phyloP scores from a whole-genome alignment of 768 basidiomycete genomes.

The Xerocomellus chrysenteron region DNA sequence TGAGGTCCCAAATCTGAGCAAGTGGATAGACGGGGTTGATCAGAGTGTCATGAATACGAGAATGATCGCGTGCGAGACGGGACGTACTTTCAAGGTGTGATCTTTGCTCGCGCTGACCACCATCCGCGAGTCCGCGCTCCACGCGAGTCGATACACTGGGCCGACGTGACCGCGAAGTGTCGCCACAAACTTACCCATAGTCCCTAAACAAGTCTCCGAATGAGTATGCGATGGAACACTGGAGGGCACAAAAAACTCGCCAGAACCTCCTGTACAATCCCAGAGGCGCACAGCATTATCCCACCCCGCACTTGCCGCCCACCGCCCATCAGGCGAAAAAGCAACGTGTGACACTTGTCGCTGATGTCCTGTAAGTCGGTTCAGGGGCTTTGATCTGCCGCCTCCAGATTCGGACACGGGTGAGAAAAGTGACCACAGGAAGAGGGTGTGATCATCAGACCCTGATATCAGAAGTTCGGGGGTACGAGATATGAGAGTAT shows the following conservation, averaged over 20 bases:
- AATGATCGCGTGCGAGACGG: neutral
- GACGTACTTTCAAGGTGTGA: constrained; percentile 84
- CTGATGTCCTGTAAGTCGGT: constrained; percentile 91
- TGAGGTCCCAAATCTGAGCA: constrained; percentile 87
- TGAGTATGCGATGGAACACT: neutral
- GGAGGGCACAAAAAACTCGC: constrained; percentile 26
- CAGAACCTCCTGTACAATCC: constrained; percentile 63
- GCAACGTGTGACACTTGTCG: constrained; percentile 91
- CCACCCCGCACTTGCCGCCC: constrained; percentile 89
- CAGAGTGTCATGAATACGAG: too few relatives aligned
- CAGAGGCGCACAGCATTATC: constrained; percentile 90
- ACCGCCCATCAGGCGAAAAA: constrained; percentile 91
- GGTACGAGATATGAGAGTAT: constrained; percentile 53
- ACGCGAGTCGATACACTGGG: constrained; percentile 90
- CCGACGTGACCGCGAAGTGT: constrained; percentile 91
- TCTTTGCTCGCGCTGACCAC: constrained; percentile 95
- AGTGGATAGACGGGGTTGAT: neutral
- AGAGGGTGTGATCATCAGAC: constrained; percentile 97
- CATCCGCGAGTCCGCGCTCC: constrained; percentile 92
- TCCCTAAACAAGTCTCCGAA: constrained; percentile 34
- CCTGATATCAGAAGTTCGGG: constrained; percentile 92
- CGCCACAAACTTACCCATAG: constrained; percentile 83
- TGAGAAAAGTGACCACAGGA: constrained; percentile 88
- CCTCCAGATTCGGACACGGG: constrained; percentile 33
- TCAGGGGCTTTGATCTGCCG: constrained; percentile 63